Percentiles rank a stretch among this genome's conserved stretches.
phyloP scores from a whole-genome alignment of 345 rosid genomes.

The Sisymbrium altissimum region DNA sequence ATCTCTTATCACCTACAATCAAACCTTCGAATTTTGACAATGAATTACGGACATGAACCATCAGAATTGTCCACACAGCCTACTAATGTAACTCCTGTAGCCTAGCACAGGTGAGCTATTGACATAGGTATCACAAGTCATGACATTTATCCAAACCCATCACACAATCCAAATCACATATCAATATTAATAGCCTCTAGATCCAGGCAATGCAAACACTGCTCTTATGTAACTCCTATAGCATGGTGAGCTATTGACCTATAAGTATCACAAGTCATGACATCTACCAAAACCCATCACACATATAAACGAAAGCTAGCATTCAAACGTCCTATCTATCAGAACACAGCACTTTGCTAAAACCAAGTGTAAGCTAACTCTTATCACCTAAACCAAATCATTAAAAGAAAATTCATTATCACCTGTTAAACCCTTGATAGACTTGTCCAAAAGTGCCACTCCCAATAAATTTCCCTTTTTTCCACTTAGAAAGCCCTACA shows the following conservation, averaged over 20 bases:
- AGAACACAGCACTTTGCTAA: background rate
- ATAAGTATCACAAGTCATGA: too few species aligned
- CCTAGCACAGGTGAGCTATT: background rate
- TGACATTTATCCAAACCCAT: background rate
- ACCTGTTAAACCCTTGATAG: constrained; percentile 94
- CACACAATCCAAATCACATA: background rate
- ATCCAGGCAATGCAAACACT: too few species aligned
- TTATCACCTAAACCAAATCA: background rate
- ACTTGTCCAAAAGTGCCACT: constrained; percentile 98
- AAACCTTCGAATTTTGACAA: background rate
- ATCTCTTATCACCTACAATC: background rate
- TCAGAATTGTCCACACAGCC: background rate
- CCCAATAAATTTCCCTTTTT: constrained; percentile 85
- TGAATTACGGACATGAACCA: background rate
- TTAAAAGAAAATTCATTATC: background rate
- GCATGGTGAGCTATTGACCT: too few species aligned
- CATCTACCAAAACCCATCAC: background rate
- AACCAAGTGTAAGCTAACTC: background rate
- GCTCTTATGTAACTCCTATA: background rate
- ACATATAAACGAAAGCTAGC: constrained; percentile 6
- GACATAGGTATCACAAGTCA: background rate
- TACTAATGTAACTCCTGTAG: background rate
- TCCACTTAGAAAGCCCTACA: constrained; percentile 58
- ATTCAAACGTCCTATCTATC: background rate
- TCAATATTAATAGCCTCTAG: background rate